phyloP scores from a whole-genome alignment of 768 basidiomycete species.

The Rhodotorula taiwanensis region DNA sequence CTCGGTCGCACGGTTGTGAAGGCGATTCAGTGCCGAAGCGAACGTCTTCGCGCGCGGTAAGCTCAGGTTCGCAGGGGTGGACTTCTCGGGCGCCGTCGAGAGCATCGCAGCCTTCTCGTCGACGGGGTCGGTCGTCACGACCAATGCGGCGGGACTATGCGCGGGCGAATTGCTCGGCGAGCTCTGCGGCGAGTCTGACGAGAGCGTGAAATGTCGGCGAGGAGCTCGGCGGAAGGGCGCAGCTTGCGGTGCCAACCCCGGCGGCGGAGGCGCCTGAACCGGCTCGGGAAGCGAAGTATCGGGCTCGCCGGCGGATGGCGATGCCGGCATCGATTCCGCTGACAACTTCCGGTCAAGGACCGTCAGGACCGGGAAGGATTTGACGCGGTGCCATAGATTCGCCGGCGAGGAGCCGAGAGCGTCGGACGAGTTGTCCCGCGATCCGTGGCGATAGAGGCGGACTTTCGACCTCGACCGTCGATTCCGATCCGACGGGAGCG shows the following conservation, averaged over 20 bases:
- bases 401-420: conserved; percentile 1
- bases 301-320: not conserved
- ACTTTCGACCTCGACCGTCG: not conserved
- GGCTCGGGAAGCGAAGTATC: not conserved
- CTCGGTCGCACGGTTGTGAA: not conserved
- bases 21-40: not conserved
- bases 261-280: not conserved
- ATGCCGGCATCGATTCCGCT: not conserved
- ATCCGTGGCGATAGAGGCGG: not conserved
- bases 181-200: conserved; percentile 9
- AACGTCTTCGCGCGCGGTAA: conserved; percentile 3
- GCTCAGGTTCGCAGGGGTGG: not conserved
- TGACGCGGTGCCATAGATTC: conserved; percentile 16
- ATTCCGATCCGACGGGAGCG: conserved; percentile 12
- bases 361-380: conserved; percentile 7
- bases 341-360: not conserved
- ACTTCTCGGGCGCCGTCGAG: not conserved
- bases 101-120: not conserved
- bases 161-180: not conserved
- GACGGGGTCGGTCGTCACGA: not conserved
- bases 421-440: not conserved
- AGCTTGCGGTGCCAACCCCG: too few relatives aligned
- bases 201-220: conserved; percentile 25
- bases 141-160: not conserved
- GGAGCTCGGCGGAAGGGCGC: not conserved